phyloP scores from a whole-genome alignment of 495 filamentous ascomycete genomes.

The Tirmania nivea region DNA sequence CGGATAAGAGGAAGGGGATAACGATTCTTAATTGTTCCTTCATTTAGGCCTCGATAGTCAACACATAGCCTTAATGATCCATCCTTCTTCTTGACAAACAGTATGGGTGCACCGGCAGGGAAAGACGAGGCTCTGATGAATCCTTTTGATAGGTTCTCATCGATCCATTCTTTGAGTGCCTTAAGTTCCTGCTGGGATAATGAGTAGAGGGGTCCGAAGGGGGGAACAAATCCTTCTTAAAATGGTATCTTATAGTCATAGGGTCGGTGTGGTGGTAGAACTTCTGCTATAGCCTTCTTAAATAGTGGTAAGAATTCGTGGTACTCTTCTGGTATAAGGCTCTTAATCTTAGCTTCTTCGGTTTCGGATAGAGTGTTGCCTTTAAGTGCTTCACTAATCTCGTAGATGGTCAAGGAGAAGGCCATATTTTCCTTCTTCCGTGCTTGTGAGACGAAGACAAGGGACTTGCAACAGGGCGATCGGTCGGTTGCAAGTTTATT shows the following conservation, averaged over 20 bases:
- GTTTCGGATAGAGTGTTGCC: too few species aligned
- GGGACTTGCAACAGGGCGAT: background rate
- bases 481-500: background rate
- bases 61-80: background rate
- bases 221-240: background rate
- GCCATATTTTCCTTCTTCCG: background rate
- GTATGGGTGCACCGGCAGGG: background rate
- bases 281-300: background rate
- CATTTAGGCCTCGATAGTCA: slow-evolving; percentile 10
- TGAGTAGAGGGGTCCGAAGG: slow-evolving; percentile 2
- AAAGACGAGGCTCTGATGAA: slow-evolving; percentile 1
- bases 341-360: background rate
- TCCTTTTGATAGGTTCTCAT: slow-evolving; percentile 1
- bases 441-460: background rate
- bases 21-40: slow-evolving; percentile 7
- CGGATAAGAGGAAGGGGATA: slow-evolving; percentile 4
- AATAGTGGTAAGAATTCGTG: slow-evolving; percentile 2
- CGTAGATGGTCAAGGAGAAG: background rate
- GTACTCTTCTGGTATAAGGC: background rate
- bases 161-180: slow-evolving; percentile 2
- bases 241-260: slow-evolving; percentile 4
- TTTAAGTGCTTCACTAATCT: background rate
- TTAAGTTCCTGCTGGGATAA: background rate
- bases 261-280: background rate
- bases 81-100: slow-evolving; percentile 2